phyloP scores from a whole-genome alignment of 441 rosid species.

The Francoa sonchifolia region DNA sequence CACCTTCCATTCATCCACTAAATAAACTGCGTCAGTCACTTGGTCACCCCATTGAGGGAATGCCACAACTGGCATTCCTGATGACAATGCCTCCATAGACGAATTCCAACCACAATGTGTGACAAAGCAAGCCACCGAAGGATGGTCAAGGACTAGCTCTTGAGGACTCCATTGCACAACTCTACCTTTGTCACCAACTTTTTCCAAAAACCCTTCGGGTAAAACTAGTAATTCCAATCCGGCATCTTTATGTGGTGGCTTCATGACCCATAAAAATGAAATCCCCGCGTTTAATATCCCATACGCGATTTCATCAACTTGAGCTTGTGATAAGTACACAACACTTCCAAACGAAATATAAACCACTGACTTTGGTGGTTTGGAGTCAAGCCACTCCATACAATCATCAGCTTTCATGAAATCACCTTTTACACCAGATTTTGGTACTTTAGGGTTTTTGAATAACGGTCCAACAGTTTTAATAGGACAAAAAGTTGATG shows the following conservation, averaged over 20 bases:
- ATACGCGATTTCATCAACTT: slow-evolving; percentile 52
- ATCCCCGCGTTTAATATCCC: slow-evolving; percentile 39
- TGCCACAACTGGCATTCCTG: slow-evolving; percentile 50
- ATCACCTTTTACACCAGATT: slow-evolving; percentile 25
- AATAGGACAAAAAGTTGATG: slow-evolving; percentile 35
- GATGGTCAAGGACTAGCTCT: slow-evolving; percentile 55
- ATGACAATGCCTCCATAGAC: slow-evolving; percentile 50
- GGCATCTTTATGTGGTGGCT: slow-evolving; percentile 19
- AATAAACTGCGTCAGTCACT: slow-evolving; percentile 54
- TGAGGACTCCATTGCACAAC: slow-evolving; percentile 69
- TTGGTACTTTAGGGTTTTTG: slow-evolving; percentile 28
- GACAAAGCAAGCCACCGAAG: slow-evolving; percentile 51
- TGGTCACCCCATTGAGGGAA: slow-evolving; percentile 92
- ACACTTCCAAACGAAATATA: slow-evolving; percentile 63
- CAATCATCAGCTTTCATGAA: slow-evolving; percentile 39
- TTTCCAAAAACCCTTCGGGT: slow-evolving; percentile 48
- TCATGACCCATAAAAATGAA: slow-evolving; percentile 65
- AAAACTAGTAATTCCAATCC: slow-evolving; percentile 17
- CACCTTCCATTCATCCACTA: slow-evolving; percentile 45
- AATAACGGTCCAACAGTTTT: slow-evolving; percentile 53
- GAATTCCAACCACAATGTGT: slow-evolving; percentile 92
- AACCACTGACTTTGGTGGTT: slow-evolving; percentile 44
- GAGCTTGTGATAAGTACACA: slow-evolving; percentile 46
- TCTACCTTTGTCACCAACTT: slow-evolving; percentile 41
- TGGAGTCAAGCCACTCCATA: slow-evolving; percentile 56